Percentiles rank a stretch among this genome's conserved stretches.
These are phyloP conservation scores for Salix purpurea DNA, from an alignment of 345 rosid species.

Conservation along the genomic window DNA sequence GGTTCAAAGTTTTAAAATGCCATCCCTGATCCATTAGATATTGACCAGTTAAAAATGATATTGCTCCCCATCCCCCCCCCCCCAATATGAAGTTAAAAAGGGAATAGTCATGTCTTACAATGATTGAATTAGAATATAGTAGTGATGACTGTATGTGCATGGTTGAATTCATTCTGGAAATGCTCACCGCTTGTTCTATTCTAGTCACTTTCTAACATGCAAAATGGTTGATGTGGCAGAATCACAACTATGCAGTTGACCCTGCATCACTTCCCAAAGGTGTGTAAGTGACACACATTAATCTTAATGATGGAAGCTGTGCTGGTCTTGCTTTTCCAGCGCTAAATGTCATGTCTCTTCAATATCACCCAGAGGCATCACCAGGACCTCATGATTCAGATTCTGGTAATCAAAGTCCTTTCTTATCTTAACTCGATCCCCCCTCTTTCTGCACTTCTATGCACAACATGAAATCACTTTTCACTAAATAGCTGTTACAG, in stretches of 20 bases:
- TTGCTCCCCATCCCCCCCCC: not conserved
- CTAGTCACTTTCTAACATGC: constrained; percentile 1
- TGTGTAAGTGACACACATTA: constrained; percentile 84
- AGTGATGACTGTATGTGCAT: not conserved
- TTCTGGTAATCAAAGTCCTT: constrained; percentile 33
- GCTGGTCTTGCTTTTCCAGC: constrained; percentile 88
- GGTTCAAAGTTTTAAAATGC: not conserved
- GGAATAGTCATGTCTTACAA: not conserved
- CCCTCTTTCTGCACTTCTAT: not conserved
- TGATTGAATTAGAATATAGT: not conserved
- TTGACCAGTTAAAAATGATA: too few species aligned
- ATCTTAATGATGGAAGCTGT: constrained; percentile 94
- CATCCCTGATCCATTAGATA: not conserved
- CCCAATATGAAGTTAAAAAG: not conserved
- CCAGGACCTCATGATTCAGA: constrained; percentile 99
- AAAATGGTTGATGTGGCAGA: constrained; percentile 41
- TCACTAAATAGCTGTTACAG: not conserved
- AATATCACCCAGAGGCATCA: constrained; percentile 95
- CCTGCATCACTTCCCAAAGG: constrained; percentile 83
- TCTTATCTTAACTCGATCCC: not conserved
- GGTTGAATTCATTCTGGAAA: not conserved
- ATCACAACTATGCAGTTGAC: constrained; percentile 95
- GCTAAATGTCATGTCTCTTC: constrained; percentile 75
- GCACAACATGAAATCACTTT: not conserved
- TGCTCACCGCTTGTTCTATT: not conserved